Evolutionary conservation across 805 yeast species (phyloP), one percentile per base, ranked within the genome.

Genomic region (Candida ortonii): DNA sequence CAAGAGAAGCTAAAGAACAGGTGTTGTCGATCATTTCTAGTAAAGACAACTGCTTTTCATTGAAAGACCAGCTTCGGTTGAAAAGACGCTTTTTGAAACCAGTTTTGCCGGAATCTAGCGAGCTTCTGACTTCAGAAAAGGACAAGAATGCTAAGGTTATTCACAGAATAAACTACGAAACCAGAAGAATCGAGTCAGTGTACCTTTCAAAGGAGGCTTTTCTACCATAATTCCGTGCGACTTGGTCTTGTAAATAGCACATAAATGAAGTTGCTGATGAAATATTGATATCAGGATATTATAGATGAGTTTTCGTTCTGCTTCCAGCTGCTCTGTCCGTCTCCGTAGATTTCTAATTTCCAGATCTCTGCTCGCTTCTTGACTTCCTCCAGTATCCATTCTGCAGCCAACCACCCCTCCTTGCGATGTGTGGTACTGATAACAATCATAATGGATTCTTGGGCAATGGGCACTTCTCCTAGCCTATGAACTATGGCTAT

Each of bases 131-230:
- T 12, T 49, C 47, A 15, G 52, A 50, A 41, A 54, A 52, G 31
- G 73, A 73, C 39, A 77, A 77, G 50, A 68, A 70, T 16, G 68
- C 74, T 13, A 58, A 67, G 24, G 65, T 72, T 10, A 65, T 73
- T 35, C 71, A 73, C 46, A 71, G 79, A 38, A 85, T 80, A 72
- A 79, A 85, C 55, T 73, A 77, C 35, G 68, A 62, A 15, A 67
- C 67, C 28, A 66, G 75, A 44, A 65, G 58, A 39, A 65, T 80
- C 23, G 78, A 76, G 41, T 61, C 68, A 6, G 63, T 80, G 39
- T 67, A 71, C 36, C 74, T 83, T 60, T 63, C 76, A 19, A 72
- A 68, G 46, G 70, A 65, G 19, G 78, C 79, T 7, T 76, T 74
- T 38, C 29, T 51, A 25, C 36, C 36, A 8, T 34, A 23, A 34